phyloP scores from a whole-genome alignment of 768 basidiomycete species.

The Gautieria morchelliformis region DNA sequence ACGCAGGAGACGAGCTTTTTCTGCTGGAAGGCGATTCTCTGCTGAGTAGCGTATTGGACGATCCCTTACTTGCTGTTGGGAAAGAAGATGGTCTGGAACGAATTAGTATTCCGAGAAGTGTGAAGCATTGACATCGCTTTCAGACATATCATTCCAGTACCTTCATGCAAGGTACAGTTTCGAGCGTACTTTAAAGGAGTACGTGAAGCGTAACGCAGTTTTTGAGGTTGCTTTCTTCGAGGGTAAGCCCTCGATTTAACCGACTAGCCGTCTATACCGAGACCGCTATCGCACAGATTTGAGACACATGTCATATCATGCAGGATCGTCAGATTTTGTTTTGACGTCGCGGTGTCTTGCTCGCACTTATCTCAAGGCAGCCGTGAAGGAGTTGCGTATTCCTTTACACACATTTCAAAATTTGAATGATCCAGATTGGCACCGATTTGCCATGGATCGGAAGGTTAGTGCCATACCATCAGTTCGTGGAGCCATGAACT shows the following conservation, averaged over 20 bases:
- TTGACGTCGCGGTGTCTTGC: slow-evolving; percentile 43
- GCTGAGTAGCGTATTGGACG: slow-evolving; percentile 46
- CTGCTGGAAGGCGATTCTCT: slow-evolving; percentile 63
- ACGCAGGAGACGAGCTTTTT: slow-evolving; percentile 58
- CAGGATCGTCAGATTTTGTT: slow-evolving; percentile 25
- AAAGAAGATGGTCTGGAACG: slow-evolving; percentile 29
- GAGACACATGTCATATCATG: slow-evolving; percentile 32
- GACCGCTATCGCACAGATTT: slow-evolving; percentile 25
- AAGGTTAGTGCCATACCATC: slow-evolving; percentile 15
- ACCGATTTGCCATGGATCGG: slow-evolving; percentile 24
- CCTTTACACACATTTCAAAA: slow-evolving; percentile 37
- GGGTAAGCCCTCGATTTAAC: slow-evolving; percentile 23
- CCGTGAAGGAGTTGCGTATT: slow-evolving; percentile 29
- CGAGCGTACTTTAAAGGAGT: slow-evolving; percentile 42
- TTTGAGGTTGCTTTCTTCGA: slow-evolving; percentile 62
- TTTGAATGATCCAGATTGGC: slow-evolving; percentile 41
- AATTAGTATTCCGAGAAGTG: background rate
- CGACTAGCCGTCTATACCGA: background rate
- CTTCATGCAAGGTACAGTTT: slow-evolving; percentile 48
- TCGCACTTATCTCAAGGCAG: slow-evolving; percentile 41
- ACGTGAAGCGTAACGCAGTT: slow-evolving; percentile 37
- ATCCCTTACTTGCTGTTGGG: slow-evolving; percentile 51
- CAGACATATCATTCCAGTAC: slow-evolving; percentile 51
- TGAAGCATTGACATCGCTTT: background rate
- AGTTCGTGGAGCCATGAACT: no score